Base-by-base conservation (phyloP, 805 yeast genomes). In the Nadsonia fulvescens region DNA sequence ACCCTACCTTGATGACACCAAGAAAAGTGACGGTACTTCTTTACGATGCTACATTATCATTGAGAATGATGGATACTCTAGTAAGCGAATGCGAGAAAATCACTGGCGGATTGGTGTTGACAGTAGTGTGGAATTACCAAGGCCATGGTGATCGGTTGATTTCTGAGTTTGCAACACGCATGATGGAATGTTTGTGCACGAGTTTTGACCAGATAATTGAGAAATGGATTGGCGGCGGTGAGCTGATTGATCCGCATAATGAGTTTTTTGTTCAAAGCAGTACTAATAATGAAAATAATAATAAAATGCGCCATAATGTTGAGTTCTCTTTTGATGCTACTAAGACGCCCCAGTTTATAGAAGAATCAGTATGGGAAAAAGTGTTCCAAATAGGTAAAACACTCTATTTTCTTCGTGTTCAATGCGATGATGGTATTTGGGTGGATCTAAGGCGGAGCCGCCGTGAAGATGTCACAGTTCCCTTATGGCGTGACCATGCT, bases 361-460 rank as follows among this genome's bases (percentile, higher is more conserved):
- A 40, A 2, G 24, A 20, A 5, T 32, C 32, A 2, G 33, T 42
- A 1, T 56, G 52, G 2, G 24, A 26, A 5, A 38, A 39, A 16
- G 37, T 43, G 5, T 46, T 37, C 20, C 53, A 52, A 16, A 67
- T 75, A 11, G 98, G 98, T 0, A 70, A 73, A 34, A 63, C 77
- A 5, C 51, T 72, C 5, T 57, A 66, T 6, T 83, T 72, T 42
- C 49, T 83, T 23, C 63, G 67, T 18, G 54, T 54, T 14, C 61
- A 62, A 22, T 79, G 93, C 47, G 62, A 63, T 17, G 89, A 78
- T 37, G 49, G 66, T 14, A 58, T 58, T 20, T 79, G 89, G 83
- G 48, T 58, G 5, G 41, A 47, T 37, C 32, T 41, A 38, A 20
- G 47, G 18, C 23, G 20, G 15, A 19, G 11, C 3, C 23, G 28